Percentiles rank a stretch among this genome's conserved stretches.
phyloP scores from a whole-genome alignment of 345 rosid species.

The Eucalyptus marginata region DNA sequence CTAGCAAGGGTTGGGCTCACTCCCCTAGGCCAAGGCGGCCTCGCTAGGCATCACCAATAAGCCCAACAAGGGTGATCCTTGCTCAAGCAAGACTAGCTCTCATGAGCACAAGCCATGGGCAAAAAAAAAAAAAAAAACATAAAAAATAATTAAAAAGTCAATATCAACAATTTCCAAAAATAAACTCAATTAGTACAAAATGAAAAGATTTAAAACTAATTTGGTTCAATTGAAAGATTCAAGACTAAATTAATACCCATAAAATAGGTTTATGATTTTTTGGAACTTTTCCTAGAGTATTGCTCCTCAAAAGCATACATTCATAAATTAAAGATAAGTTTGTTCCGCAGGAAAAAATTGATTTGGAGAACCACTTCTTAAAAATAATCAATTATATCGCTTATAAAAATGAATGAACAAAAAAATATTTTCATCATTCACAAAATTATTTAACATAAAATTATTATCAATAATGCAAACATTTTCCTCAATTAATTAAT shows the following conservation, averaged over 20 bases:
- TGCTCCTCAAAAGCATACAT: background rate
- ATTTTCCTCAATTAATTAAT: background rate
- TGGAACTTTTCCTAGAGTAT: background rate
- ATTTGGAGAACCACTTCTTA: background rate
- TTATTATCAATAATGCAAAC: background rate
- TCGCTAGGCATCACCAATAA: background rate
- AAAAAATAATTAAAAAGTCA: background rate
- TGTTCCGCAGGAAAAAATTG: background rate
- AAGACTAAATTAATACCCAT: fast-evolving
- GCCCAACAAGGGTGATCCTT: background rate
- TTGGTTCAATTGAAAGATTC: background rate
- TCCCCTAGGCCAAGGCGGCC: background rate
- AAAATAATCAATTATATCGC: background rate
- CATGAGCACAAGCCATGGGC: background rate
- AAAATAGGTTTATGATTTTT: too few relatives aligned
- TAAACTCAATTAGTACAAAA: too few relatives aligned
- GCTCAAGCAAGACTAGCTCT: background rate
- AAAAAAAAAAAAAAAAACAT: too few relatives aligned
- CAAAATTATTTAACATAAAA: background rate
- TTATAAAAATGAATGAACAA: background rate
- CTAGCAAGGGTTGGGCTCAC: background rate
- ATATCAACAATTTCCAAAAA: background rate
- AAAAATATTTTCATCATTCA: background rate
- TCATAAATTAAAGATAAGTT: background rate
- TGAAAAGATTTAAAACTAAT: too few relatives aligned